A percentile compares a stretch with the other conserved stretches of the same genome.
Evolutionary conservation across 116 monocot genomes (phyloP).

Genomic region (Phalaenopsis hybrid): DNA sequence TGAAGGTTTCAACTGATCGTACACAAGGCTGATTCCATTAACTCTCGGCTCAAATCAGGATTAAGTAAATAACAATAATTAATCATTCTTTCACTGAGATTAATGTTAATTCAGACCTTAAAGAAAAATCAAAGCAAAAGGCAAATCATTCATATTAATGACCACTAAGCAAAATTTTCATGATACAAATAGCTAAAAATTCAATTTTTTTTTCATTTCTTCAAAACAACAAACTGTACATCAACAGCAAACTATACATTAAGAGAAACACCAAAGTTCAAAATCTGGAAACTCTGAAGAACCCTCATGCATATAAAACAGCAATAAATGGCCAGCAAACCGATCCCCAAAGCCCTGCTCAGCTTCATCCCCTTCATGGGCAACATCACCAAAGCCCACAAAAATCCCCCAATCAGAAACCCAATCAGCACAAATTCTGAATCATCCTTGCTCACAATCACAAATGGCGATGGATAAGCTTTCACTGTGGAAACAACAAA

Average conservation of each 20-base stretch:
- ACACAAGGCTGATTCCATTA: too few species aligned
- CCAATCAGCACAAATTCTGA: constrained; percentile 20
- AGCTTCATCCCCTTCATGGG: constrained; percentile 28
- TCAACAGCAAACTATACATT: background rate
- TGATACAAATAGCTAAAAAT: too few species aligned
- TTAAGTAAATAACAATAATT: too few species aligned
- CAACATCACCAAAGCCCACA: constrained; percentile 35
- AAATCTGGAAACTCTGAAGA: constrained; percentile 12
- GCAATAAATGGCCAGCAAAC: constrained; percentile 25
- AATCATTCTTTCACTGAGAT: too few species aligned
- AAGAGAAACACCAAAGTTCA: background rate
- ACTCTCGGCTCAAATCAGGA: too few species aligned
- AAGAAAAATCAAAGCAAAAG: too few species aligned
- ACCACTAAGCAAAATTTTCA: too few species aligned
- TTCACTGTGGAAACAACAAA: constrained; percentile 29
- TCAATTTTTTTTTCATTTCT: too few species aligned
- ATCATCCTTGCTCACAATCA: constrained; percentile 16
- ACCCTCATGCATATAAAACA: constrained; percentile 25
- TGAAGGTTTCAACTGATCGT: too few species aligned
- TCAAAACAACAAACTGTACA: too few species aligned
- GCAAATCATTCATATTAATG: too few species aligned
- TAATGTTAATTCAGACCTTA: too few species aligned
- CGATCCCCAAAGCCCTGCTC: constrained; percentile 22
- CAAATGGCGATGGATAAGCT: constrained; percentile 22
- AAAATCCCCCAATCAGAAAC: constrained; percentile 20